These are phyloP conservation scores for Brasilioporus rufonigricans DNA, from an alignment of 768 basidiomycete species.

Conservation along the genomic window DNA sequence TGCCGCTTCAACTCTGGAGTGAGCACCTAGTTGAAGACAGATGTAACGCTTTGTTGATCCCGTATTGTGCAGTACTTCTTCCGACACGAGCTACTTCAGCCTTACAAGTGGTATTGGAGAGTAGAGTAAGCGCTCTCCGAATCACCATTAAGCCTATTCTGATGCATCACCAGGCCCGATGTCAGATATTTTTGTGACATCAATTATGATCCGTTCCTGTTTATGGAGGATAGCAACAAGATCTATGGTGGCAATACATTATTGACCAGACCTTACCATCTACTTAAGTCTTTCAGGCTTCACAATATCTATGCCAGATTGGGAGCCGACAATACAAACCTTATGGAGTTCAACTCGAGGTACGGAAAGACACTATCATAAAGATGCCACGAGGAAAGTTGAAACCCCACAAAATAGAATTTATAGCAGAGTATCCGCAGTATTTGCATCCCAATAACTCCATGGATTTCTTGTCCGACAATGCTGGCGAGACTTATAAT, in stretches of 20 bases:
- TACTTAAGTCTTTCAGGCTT: constrained; percentile 40
- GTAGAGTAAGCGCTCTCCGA: constrained; percentile 42
- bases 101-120: constrained; percentile 63
- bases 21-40: constrained; percentile 17
- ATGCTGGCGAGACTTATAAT: constrained; percentile 64
- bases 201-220: constrained; percentile 49
- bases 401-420: constrained; percentile 44
- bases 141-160: background rate
- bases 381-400: constrained; percentile 35
- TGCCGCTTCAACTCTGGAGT: constrained; percentile 74
- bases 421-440: constrained; percentile 52
- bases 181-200: constrained; percentile 56
- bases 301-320: constrained; percentile 65
- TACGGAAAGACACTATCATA: constrained; percentile 32
- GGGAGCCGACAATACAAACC: constrained; percentile 58
- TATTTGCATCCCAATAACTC: constrained; percentile 57
- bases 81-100: constrained; percentile 48
- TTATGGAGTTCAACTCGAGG: constrained; percentile 61
- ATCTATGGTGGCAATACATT: constrained; percentile 41
- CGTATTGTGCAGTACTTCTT: constrained; percentile 47
- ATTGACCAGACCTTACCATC: background rate
- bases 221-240: constrained; percentile 53
- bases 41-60: constrained; percentile 3
- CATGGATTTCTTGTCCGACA: constrained; percentile 62
- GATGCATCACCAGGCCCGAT: constrained; percentile 37